Base-by-base conservation (phyloP, 2,329 filamentous ascomycete species). In the Colletotrichum limetticola region DNA sequence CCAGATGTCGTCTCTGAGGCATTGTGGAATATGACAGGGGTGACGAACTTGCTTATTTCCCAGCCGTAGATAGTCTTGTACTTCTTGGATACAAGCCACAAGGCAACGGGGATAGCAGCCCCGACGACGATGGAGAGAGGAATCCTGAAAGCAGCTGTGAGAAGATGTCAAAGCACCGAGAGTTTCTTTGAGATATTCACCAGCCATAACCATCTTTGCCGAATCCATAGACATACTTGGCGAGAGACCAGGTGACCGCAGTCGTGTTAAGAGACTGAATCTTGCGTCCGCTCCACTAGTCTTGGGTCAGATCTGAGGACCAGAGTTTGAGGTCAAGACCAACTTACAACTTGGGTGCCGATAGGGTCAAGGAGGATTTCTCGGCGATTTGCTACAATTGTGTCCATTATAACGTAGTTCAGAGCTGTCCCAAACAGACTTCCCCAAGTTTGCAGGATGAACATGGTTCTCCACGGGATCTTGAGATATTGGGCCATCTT, bases 401-500 rank as follows among this genome's bases (percentile, higher is more conserved):
- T 82, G 70, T 80, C 80, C 82, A 85, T 85, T 78, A 87, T 83
- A 28, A 83, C 78, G 68, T 83, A 87, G 75, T 87, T 86, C 59
- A 87, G 78, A 5, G 84, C 74, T 1, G 84, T 83, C 0, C 85
- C 85, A 32, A 86, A 76, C 4, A 84, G 30, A 30, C 80, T 83
- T 2, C 85, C 85, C 2, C 81, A 69, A 11, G 86, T 80, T 79
- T 93, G 91, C 2, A 87, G 86, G 80, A 88, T 85, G 81, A 93
- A 93, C 84, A 92, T 91, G 11, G 89, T 91, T 19, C 90, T 85
- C 32, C 90, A 91, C 0, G 91, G 91, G 14, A 90, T 89, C 80
- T 91, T 91, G 90, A 94, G 93, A 83, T 94, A 94, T 79, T 93
- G 92, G 4, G 90, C 91, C 59, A 93, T 90, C 77, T 93, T 93